These are phyloP conservation scores for Irpex sp. DNA, from an alignment of 1,284 basidiomycete species.

Conservation along the genomic window DNA sequence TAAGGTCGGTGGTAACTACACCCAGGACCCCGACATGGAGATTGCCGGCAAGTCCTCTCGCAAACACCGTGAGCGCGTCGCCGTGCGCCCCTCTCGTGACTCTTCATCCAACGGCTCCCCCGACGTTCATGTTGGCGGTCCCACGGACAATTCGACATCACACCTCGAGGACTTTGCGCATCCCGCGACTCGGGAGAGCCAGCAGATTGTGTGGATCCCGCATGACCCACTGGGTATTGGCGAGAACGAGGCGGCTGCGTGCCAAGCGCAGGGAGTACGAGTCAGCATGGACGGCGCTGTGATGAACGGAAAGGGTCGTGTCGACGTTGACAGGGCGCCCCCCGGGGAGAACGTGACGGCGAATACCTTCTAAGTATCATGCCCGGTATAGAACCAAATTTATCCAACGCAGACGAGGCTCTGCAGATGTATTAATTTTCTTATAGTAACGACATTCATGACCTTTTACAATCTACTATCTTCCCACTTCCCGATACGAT, in stretches of 20 bases:
- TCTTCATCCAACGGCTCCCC: slow-evolving; percentile 49
- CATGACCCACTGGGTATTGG: slow-evolving; percentile 65
- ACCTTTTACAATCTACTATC: no score
- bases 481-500: not conserved
- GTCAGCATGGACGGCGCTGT: slow-evolving; percentile 52
- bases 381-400: no score
- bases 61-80: slow-evolving; percentile 48
- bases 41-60: slow-evolving; percentile 16
- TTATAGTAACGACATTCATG: no score
- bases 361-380: not conserved
- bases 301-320: slow-evolving; percentile 68
- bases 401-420: no score
- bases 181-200: slow-evolving; percentile 71
- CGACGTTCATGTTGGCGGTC: slow-evolving; percentile 4
- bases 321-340: slow-evolving; percentile 45
- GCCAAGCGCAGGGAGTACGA: slow-evolving; percentile 53
- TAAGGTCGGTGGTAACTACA: slow-evolving; percentile 10
- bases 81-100: slow-evolving; percentile 37
- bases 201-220: slow-evolving; percentile 81
- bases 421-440: no score
- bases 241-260: slow-evolving; percentile 58
- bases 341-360: slow-evolving; percentile 28
- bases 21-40: slow-evolving; percentile 3
- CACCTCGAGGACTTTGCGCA: slow-evolving; percentile 62
- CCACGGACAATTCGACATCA: slow-evolving; percentile 23